Evolutionary conservation across 352 stramenopile species (phyloP), one percentile per base, ranked within the genome.

Genomic region (Pythium sp.): DNA sequence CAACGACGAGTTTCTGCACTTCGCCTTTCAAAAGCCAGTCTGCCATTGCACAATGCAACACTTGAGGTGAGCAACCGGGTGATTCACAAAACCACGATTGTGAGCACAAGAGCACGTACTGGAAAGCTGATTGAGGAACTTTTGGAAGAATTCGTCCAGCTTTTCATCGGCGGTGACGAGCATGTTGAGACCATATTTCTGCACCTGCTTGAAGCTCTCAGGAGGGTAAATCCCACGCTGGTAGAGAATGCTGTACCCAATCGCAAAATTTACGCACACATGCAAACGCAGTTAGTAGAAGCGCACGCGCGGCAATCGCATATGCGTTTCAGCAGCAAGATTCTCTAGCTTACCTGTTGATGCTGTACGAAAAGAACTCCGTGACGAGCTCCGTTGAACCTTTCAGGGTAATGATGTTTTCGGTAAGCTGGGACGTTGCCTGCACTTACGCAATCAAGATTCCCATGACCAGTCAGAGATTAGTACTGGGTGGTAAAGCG

Each of bases 361-460:
- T 99, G 64, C 93, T 95, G 72, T 98, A 99, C 64, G 97, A 98
- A 87, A 99, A 99, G 77, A 99, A 99, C 81, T 99, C 97, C 0
- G 96, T 98, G 56, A 99, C 97, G 54, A 99, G 98, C 72, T 99
- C 96, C 2, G 98, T 97, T 26, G 95, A 99, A 51, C 98, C 98
- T 74, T 98, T 98, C 20, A 99, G 81, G n/a, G 97, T 99, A 73
- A 99, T 99, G 34, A 99, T 87, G 61, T 93, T 99, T 77, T 97
- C 82, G 18, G 79, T 83, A 43, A 89, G 69, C 68, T 93, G 84
- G 12, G 83, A 74, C 57, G 84, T 90, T 22, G 83, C 79, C 86
- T 94, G 64, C 49, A 60, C 7, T 36, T 22, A 28, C 20, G 41
- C 3, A 59, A 22, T 11, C 20, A 58, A n/a, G 2, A 41, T 24